Base-by-base conservation (phyloP, 306 rosid genomes). In the Dalbergia cochinchinensis region DNA sequence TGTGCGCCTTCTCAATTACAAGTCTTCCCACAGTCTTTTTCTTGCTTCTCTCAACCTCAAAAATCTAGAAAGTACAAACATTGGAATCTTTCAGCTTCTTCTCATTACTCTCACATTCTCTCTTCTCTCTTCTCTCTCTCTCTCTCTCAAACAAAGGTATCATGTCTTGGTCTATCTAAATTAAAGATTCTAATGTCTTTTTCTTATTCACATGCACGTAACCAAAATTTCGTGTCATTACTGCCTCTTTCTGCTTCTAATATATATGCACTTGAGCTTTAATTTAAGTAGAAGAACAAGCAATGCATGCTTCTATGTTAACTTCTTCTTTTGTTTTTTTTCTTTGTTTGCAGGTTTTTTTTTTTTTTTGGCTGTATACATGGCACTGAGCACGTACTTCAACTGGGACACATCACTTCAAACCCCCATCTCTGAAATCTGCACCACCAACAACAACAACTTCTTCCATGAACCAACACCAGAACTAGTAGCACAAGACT, bases 381-480 rank as follows among this genome's bases (percentile, higher is more conserved):
- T 87, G 90, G 70, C 86, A 18, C 45, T 71, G 0, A 75, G 39
- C 79, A 72, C 85, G 0, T 71, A 74, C 78, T 70, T 44, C 53
- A 74, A 87, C 53, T 63, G 65, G 50, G 76, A 82, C 13, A 9
- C 74, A 4, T 9, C 74, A 41, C 54, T 83, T 35, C 83, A 83
- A 79, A 9, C 15, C 41, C 55, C 77, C 4, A 74, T 64, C 20
- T 74, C 79, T 2, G 78, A 74, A 71, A 55, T 63, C 18, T 57
- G 11, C 50, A 65, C 59, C 65, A 65, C 6, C 69, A 34, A 35
- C 7, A 37, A 37, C 41, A 37, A 37, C 31, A 26, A 26, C 31
- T 26, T 26, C 37, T 76, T 76, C 58, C 65, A 62, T 45, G 82
- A 84, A 53, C 18, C 26, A 65, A 4, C 62, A 63, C 54, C 51